Evolutionary conservation across 176 grass and related monocot genomes (phyloP).

Genomic region (Bonia amplexicaulis): DNA sequence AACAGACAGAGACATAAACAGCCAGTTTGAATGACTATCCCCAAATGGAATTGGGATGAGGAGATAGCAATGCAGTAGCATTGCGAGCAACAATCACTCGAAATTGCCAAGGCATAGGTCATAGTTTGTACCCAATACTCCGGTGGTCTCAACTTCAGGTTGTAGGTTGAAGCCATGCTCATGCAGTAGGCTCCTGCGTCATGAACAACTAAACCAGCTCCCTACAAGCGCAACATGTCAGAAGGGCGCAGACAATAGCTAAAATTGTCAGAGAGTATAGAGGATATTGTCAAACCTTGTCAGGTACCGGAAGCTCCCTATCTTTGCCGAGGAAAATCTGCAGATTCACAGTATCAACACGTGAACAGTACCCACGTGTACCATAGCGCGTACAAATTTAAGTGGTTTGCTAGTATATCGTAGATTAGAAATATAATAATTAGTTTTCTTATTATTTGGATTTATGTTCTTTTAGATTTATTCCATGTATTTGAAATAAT

Average conservation of each 20-base stretch:
- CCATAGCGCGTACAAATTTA: too few relatives aligned
- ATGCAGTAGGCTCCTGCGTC: slow-evolving; percentile 97
- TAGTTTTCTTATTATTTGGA: too few relatives aligned
- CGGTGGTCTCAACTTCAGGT: slow-evolving; percentile 83
- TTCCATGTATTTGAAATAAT: too few relatives aligned
- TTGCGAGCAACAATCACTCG: neutral
- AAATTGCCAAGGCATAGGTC: neutral
- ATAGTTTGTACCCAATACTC: slow-evolving; percentile 78
- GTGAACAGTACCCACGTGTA: too few relatives aligned
- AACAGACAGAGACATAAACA: neutral
- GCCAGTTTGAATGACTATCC: neutral
- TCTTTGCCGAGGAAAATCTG: slow-evolving; percentile 96
- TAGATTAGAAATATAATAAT: too few relatives aligned
- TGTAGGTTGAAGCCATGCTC: slow-evolving; percentile 99
- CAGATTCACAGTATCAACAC: slow-evolving; percentile 59
- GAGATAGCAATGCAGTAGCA: neutral
- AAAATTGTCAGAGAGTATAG: neutral
- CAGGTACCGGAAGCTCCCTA: slow-evolving; percentile 74
- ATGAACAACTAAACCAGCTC: slow-evolving; percentile 89
- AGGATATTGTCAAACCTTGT: slow-evolving; percentile 43
- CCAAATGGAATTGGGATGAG: neutral
- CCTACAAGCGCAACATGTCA: slow-evolving; percentile 38
- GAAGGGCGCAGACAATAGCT: too few relatives aligned
- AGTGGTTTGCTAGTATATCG: too few relatives aligned
- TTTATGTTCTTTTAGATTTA: too few relatives aligned